Base-by-base conservation (phyloP, 495 filamentous ascomycete species). In the Cercophora scortea region DNA sequence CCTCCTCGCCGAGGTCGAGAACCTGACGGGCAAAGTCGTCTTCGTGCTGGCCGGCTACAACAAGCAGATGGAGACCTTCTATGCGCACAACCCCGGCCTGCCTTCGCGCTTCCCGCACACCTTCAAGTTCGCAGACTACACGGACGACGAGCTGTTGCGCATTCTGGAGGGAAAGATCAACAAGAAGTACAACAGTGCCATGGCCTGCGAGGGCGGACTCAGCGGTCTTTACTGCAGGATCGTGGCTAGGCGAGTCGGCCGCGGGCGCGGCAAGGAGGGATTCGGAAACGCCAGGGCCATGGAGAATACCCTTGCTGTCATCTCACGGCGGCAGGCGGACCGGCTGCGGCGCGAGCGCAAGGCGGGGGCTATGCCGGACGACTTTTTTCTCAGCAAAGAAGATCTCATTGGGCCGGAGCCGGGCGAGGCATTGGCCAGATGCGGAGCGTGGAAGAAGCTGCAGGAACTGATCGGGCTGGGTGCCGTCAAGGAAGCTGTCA, bases 11-110 rank as follows among this genome's bases (percentile, higher is more conserved):
- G 86, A 90, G 55, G 78, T 90, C 32, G 87, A 92, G 62, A 88
- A 89, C 41, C 69, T 82, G 15, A 80, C 74, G 1, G 89, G 89
- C 1, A 88, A 88, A 62, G 65, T 92, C 10, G 83, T 87, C 0
- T 84, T 94, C 51, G 77, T 94, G 12, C 72, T 91, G 5, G 87
- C 88, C 0, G 88, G 89, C 1, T 92, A 92, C 67, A 78, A 78
- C 48, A 82, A 82, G 50, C 71, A 85, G 50, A 94, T 94, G 88
- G 87, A 92, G 62, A 74, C 72, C 9, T 89, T 94, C 66, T 89
- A 88, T 48, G 78, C 75, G 0, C 86, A 91, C 55, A 92, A 91
- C 51, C 85, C 83, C 1, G 87, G 89, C 1, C 64, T 93, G 8
- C 70, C 79, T 0, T 89, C 86, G 56, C 82, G 88, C 0, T 79